Evolutionary conservation across 768 basidiomycete genomes (phyloP).

Genomic region (Collybia nuda): DNA sequence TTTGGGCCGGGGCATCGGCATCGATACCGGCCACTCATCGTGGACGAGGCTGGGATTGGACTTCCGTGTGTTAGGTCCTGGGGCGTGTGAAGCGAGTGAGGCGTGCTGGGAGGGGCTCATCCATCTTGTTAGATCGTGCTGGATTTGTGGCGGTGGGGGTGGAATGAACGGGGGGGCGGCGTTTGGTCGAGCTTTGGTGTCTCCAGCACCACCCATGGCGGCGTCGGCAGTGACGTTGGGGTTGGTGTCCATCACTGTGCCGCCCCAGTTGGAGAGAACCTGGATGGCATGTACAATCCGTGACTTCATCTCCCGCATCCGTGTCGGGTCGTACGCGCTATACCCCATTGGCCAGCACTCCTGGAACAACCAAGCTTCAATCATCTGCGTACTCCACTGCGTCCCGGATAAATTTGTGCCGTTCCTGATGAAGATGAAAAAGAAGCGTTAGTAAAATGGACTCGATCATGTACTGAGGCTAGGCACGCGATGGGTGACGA

Average conservation of each 20-base stretch:
- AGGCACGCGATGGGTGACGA: conserved; percentile 2
- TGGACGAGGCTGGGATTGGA: not conserved
- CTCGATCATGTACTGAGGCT: not conserved
- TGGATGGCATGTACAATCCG: conserved; percentile 57
- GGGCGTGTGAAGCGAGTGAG: not conserved
- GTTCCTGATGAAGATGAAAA: conserved; percentile 37
- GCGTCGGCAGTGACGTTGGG: not conserved
- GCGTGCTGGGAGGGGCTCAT: not conserved
- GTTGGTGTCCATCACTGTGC: not conserved
- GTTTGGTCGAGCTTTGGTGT: not conserved
- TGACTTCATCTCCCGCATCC: conserved; percentile 42
- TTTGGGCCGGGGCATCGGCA: not conserved
- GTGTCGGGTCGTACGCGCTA: conserved; percentile 39
- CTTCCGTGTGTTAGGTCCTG: not conserved
- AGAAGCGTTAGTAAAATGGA: conserved; percentile 19
- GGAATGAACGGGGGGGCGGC: not conserved
- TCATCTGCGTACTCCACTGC: conserved; percentile 51
- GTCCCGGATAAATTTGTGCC: conserved; percentile 51
- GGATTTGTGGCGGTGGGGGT: not conserved
- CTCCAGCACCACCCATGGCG: not conserved
- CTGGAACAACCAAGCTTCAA: conserved; percentile 58
- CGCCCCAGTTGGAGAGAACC: conserved; percentile 27
- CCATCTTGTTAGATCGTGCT: not conserved
- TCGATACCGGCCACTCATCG: not conserved
- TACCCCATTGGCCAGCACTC: conserved; percentile 71